A percentile compares a stretch with the other conserved stretches of the same genome.
phyloP scores from a whole-genome alignment of 1,284 basidiomycete genomes.

The Afroboletus lepidellus region DNA sequence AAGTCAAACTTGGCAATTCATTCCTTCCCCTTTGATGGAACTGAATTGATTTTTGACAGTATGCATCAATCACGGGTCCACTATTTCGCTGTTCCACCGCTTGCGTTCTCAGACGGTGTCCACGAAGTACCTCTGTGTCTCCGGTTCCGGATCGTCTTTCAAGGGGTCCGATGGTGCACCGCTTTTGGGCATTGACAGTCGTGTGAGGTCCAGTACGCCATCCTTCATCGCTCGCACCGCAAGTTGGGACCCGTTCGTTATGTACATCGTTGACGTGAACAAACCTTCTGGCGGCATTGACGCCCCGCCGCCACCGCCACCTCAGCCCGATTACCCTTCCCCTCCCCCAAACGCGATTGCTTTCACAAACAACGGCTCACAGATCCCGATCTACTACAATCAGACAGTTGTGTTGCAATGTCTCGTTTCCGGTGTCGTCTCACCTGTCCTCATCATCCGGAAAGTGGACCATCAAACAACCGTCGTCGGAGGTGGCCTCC shows the following conservation, averaged over 20 bases:
- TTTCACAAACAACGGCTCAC: conserved; percentile 74
- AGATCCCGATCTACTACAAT: conserved; percentile 91
- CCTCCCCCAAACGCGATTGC: conserved; percentile 88
- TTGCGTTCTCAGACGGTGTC: conserved; percentile 91
- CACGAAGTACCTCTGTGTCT: conserved; percentile 94
- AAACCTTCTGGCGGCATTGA: conserved; percentile 74
- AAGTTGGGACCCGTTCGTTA: conserved; percentile 91
- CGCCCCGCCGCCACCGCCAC: conserved; percentile 72
- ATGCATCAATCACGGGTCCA: conserved; percentile 93
- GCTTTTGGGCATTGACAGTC: conserved; percentile 76
- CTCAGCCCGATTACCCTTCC: conserved; percentile 81
- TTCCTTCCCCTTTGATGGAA: conserved; percentile 17
- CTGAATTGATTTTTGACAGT: conserved; percentile 48
- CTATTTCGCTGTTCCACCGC: conserved; percentile 93
- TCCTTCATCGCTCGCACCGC: conserved; percentile 84
- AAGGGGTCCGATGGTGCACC: conserved; percentile 87
- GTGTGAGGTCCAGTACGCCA: conserved; percentile 68
- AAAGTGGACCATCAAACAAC: conserved; percentile 91
- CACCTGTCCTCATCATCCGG: conserved; percentile 89
- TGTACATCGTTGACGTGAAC: conserved; percentile 91
- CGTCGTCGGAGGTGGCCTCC: conserved; percentile 84
- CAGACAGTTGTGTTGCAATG: conserved; percentile 95
- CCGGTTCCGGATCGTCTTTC: conserved; percentile 85
- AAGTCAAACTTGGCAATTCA: conserved; percentile 40
- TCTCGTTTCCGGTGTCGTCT: conserved; percentile 89